A percentile compares a stretch with the other conserved stretches of the same genome.
phyloP scores from a whole-genome alignment of 345 rosid species.

The Passiflora organensis region DNA sequence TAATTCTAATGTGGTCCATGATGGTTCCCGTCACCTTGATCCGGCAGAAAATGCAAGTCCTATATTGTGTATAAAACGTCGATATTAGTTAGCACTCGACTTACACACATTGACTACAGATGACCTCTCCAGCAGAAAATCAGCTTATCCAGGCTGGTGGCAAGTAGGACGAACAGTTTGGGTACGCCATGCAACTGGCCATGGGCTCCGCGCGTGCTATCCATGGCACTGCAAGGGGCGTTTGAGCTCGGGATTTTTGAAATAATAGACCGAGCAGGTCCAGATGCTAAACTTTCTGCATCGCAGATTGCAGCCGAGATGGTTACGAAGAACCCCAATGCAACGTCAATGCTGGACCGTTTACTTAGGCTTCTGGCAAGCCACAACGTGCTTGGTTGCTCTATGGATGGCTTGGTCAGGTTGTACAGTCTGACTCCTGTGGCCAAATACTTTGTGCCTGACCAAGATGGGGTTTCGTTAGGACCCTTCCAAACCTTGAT shows the following conservation, averaged over 20 bases:
- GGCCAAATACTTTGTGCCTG: slow-evolving; percentile 22
- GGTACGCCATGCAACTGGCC: slow-evolving; percentile 19
- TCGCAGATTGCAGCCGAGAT: slow-evolving; percentile 36
- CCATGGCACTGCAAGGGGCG: slow-evolving; percentile 48
- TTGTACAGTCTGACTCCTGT: slow-evolving; percentile 22
- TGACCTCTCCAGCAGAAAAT: slow-evolving; percentile 1
- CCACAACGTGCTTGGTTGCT: slow-evolving; percentile 39
- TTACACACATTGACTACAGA: too few species aligned
- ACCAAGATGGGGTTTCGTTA: slow-evolving; percentile 23
- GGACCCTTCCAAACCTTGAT: slow-evolving; percentile 11
- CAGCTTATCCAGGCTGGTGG: not conserved
- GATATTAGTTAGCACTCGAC: too few species aligned
- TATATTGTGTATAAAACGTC: too few species aligned
- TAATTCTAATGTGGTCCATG: too few species aligned
- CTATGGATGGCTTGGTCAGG: slow-evolving; percentile 17
- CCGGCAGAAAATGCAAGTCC: too few species aligned
- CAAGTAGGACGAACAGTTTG: not conserved
- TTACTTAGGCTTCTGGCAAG: slow-evolving; percentile 44
- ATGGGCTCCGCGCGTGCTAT: slow-evolving; percentile 29
- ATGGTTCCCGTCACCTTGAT: too few species aligned
- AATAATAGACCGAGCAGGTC: slow-evolving; percentile 32
- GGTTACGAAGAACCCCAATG: slow-evolving; percentile 33
- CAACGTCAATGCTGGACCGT: slow-evolving; percentile 45
- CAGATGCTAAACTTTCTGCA: slow-evolving; percentile 37
- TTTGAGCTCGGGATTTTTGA: slow-evolving; percentile 50